These are phyloP conservation scores for Arthrobotrys iridis DNA, from an alignment of 2,329 filamentous ascomycete genomes.

Conservation along the genomic window DNA sequence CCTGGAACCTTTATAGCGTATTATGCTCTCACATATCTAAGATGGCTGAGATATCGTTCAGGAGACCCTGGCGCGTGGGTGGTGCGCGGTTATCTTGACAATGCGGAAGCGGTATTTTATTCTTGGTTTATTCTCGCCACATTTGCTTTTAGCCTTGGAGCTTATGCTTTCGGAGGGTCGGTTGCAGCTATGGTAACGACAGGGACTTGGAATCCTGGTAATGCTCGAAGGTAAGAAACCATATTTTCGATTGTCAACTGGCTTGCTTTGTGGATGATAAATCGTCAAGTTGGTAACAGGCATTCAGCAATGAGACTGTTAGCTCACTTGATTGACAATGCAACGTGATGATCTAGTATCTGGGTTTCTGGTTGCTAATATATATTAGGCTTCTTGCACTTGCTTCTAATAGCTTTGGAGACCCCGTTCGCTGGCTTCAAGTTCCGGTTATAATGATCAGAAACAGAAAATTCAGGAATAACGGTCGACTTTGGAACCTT, in stretches of 20 bases:
- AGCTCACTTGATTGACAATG: no score
- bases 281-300: no score
- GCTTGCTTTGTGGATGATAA: no score
- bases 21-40: conserved; percentile 10
- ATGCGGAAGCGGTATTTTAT: conserved; percentile 18
- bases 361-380: background rate
- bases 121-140: conserved; percentile 28
- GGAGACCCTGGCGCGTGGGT: background rate
- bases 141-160: conserved; percentile 20
- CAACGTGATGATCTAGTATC: no score
- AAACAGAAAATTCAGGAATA: background rate
- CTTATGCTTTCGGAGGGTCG: conserved; percentile 9
- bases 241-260: no score
- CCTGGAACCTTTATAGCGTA: no score
- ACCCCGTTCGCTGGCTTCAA: conserved; percentile 2
- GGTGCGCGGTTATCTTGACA: conserved; percentile 26
- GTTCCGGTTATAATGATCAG: background rate
- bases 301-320: no score
- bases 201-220: background rate
- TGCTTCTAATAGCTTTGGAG: background rate
- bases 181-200: conserved; percentile 18
- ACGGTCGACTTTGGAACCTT: conserved; percentile 21
- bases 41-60: conserved; percentile 24
- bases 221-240: conserved; percentile 17
- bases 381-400: background rate